phyloP scores from a whole-genome alignment of 345 rosid genomes.

The Geranium rotundifolium region DNA sequence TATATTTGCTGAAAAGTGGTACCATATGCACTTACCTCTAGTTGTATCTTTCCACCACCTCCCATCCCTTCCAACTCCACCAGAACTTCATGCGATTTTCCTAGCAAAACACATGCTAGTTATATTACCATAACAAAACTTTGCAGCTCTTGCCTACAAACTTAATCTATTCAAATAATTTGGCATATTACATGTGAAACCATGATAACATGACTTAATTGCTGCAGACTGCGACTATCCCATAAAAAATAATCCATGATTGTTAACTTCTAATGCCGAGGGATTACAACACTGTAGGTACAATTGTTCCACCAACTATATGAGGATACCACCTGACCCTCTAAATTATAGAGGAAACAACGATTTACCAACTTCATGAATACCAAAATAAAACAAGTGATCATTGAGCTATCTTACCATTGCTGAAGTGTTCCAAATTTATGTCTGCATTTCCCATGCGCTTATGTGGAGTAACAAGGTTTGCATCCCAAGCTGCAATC shows the following conservation, averaged over 20 bases:
- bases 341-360: background rate
- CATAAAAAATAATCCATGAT: background rate
- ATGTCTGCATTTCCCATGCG: conserved; percentile 84
- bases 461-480: conserved; percentile 85
- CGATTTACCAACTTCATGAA: background rate
- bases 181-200: background rate
- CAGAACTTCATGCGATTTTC: conserved; percentile 51
- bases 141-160: conserved; percentile 1
- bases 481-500: conserved; percentile 99
- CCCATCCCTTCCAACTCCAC: conserved; percentile 95
- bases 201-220: background rate
- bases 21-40: conserved; percentile 52
- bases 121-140: conserved; percentile 4
- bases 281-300: background rate
- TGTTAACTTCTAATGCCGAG: background rate
- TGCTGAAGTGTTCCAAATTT: conserved; percentile 47
- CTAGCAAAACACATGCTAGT: conserved; percentile 25
- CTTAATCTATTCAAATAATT: background rate
- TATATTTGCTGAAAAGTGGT: background rate
- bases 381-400: background rate
- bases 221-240: background rate
- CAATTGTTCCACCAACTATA: background rate
- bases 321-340: background rate
- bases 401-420: conserved; percentile 40
- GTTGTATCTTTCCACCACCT: conserved; percentile 77